Evolutionary conservation across 1,284 basidiomycete species (phyloP), one percentile per base, ranked within the genome.

Genomic region (Volvariella volvacea): DNA sequence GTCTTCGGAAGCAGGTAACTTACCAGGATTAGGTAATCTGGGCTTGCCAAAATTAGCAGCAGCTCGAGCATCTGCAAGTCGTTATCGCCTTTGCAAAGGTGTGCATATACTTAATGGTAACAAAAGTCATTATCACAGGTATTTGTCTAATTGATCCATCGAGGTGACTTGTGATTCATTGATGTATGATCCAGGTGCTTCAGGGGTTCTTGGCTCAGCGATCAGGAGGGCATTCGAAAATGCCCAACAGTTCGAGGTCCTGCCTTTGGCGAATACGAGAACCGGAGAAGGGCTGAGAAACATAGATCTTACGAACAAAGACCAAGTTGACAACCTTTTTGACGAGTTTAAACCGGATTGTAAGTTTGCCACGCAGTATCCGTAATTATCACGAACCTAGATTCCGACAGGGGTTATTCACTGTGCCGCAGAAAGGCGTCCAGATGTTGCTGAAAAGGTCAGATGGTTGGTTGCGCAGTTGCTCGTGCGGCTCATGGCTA

Each of bases 401-500:
- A 42, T 47, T 40, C 45, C 33, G 10, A 40, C 56, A 85, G 84
- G 84, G 80, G 75, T 91, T 21, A 78, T 92, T 16, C 89, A 92
- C 55, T 90, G 88, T 51, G 89, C 89, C 12, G 89, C 89, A 2
- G 89, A 92, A 61, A 69, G 89, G 46, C 69, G 88, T 41, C 88
- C 89, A 1, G 88, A 92, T 56, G 84, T 87, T 20, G 88, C 86
- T 45, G 84, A 88, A 59, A 84, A 82, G 70, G 86, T 83, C 48
- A 37, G 69, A 50, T 44, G 14, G 6, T 31, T 41, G 44, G 21
- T 6, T 17, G 42, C 17, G 33, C 20, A 19, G 15, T 32, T 10
- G 15, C 16, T 30, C 33, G 10, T 33, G 43, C 47, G 22, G 42
- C 42, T 38, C 21, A 20, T 42, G 39, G 39, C 19, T 41, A 34